phyloP scores from a whole-genome alignment of 1,284 basidiomycete species.

The Inonotus obliquus region DNA sequence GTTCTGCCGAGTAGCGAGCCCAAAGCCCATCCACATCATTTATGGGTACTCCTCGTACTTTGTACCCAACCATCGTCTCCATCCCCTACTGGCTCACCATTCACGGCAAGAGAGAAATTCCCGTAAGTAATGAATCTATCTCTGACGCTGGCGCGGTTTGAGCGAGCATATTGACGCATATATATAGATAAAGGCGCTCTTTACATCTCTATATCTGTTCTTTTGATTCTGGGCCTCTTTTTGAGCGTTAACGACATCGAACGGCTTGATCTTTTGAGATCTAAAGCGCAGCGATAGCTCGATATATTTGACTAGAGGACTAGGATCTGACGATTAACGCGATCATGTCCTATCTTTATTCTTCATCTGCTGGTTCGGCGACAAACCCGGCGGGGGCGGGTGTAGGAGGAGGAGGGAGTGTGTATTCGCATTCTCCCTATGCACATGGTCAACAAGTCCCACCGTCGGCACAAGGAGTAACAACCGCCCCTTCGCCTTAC shows the following conservation, averaged over 20 bases:
- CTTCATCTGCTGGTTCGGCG: neutral
- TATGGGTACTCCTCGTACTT: neutral
- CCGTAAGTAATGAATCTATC: neutral
- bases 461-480: no score
- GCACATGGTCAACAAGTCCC: neutral
- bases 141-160: neutral
- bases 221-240: no score
- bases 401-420: no score
- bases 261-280: neutral
- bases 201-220: neutral
- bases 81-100: neutral
- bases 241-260: neutral
- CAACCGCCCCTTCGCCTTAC: neutral
- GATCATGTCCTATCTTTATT: conserved; percentile 6
- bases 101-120: neutral
- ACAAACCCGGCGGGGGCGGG: neutral
- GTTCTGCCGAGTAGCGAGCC: no score
- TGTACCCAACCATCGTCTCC: neutral
- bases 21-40: neutral
- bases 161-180: neutral
- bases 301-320: neutral
- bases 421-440: neutral
- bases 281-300: neutral
- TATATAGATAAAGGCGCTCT: neutral
- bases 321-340: neutral